A percentile compares a stretch with the other conserved stretches of the same genome.
Evolutionary conservation across 108 stramenopile species (phyloP).

Genomic region (Fragilaria radians): DNA sequence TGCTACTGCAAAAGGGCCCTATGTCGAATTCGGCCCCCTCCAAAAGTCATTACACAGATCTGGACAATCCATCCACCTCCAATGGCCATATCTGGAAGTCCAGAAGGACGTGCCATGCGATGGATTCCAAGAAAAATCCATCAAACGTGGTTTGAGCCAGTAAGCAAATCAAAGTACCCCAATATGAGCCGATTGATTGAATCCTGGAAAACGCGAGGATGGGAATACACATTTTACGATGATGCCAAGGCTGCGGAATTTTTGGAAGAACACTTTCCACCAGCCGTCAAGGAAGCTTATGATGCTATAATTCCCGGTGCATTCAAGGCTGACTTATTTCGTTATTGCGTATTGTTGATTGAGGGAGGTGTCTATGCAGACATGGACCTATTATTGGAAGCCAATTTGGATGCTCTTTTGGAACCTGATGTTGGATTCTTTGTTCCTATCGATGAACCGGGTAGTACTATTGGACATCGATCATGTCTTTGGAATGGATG

Average conservation of each 20-base stretch:
- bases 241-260: slow-evolving; percentile 44
- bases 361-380: slow-evolving; percentile 61
- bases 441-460: slow-evolving; percentile 46
- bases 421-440: slow-evolving; percentile 53
- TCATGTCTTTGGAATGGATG: slow-evolving; percentile 61
- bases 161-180: slow-evolving; percentile 54
- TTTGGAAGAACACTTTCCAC: slow-evolving; percentile 47
- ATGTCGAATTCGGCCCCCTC: slow-evolving; percentile 40
- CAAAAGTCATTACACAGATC: slow-evolving; percentile 56
- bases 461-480: slow-evolving; percentile 13
- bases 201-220: slow-evolving; percentile 50
- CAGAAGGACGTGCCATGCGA: slow-evolving; percentile 45
- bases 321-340: slow-evolving; percentile 63
- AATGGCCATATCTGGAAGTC: slow-evolving; percentile 48
- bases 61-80: slow-evolving; percentile 43
- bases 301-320: slow-evolving; percentile 34
- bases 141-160: slow-evolving; percentile 67
- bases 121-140: slow-evolving; percentile 53
- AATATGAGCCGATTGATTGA: slow-evolving; percentile 56
- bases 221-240: slow-evolving; percentile 58
- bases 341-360: slow-evolving; percentile 62
- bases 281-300: slow-evolving; percentile 54
- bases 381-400: slow-evolving; percentile 59
- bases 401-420: slow-evolving; percentile 44
- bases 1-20: slow-evolving; percentile 67